A percentile compares a stretch with the other conserved stretches of the same genome.
Conservation (phyloP, 1,139 yeast species). For the Hyphopichia burtonii region DNA sequence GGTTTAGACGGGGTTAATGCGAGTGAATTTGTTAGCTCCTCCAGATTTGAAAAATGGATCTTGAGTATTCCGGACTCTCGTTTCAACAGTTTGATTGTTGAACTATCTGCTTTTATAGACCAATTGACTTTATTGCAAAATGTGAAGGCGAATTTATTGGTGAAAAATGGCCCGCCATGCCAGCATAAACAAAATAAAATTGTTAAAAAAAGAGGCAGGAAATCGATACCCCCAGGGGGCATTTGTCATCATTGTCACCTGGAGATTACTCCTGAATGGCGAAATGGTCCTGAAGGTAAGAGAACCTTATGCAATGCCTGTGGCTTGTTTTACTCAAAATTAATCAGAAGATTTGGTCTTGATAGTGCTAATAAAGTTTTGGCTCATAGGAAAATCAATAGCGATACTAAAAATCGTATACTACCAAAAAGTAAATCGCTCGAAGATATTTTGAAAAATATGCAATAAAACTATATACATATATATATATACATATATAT, state of each 20-base stretch:
- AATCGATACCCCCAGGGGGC: background rate
- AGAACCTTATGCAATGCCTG: constrained; percentile 28
- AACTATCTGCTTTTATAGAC: background rate
- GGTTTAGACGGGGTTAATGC: no score
- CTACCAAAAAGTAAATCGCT: constrained; percentile 8
- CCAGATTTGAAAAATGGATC: background rate
- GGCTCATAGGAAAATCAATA: constrained; percentile 6
- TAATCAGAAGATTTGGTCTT: constrained; percentile 20
- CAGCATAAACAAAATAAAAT: background rate
- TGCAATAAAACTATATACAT: no score
- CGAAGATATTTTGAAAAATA: background rate
- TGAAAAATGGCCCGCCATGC: no score
- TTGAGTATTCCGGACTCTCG: background rate
- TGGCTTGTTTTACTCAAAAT: constrained; percentile 26
- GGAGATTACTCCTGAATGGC: constrained; percentile 28
- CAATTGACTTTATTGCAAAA: background rate
- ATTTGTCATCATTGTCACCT: constrained; percentile 17
- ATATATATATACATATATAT: background rate
- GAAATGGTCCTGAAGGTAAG: constrained; percentile 26
- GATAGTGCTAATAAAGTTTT: constrained; percentile 12
- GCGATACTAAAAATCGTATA: constrained; percentile 9
- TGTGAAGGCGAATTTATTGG: background rate
- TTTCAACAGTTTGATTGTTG: background rate
- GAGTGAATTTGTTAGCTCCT: no score
- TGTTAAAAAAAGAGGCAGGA: constrained; percentile 1